phyloP scores from a whole-genome alignment of 805 yeast species.

The Cyberlindnera suaveolens region DNA sequence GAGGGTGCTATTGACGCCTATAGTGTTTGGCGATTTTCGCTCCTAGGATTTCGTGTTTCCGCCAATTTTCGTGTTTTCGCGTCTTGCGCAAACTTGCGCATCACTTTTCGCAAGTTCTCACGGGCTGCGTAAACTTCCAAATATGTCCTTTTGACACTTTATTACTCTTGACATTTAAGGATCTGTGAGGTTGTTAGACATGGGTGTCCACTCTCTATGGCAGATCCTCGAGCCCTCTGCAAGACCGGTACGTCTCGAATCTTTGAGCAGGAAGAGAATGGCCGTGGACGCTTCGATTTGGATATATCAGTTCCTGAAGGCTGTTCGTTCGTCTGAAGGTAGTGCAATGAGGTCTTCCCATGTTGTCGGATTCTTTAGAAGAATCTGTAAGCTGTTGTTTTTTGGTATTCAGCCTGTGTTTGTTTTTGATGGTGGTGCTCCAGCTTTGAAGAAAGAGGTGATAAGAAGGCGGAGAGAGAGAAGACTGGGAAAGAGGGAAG shows the following conservation, averaged over 20 bases:
- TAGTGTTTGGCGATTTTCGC: too few species aligned
- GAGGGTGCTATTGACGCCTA: too few species aligned
- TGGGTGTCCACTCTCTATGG: slow-evolving; percentile 98
- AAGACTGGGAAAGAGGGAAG: slow-evolving; percentile 67
- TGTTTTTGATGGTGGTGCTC: slow-evolving; percentile 96
- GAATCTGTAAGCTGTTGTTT: slow-evolving; percentile 84
- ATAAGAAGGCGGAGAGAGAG: slow-evolving; percentile 66
- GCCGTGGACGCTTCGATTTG: slow-evolving; percentile 99
- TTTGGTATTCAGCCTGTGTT: slow-evolving; percentile 86
- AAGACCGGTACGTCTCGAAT: slow-evolving; percentile 82
- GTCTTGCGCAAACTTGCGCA: too few species aligned
- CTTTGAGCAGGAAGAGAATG: slow-evolving; percentile 66
- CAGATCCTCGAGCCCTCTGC: slow-evolving; percentile 85
- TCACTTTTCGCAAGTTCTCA: too few species aligned
- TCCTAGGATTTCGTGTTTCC: too few species aligned
- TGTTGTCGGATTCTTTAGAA: slow-evolving; percentile 89
- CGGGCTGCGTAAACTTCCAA: too few species aligned
- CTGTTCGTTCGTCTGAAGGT: slow-evolving; percentile 85
- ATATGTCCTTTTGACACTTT: too few species aligned
- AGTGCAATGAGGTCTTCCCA: slow-evolving; percentile 73
- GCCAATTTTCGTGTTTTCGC: too few species aligned
- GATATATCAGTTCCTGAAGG: slow-evolving; percentile 95
- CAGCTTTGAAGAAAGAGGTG: slow-evolving; percentile 72
- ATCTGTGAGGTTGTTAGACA: slow-evolving; percentile 21
- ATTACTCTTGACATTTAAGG: neutral